Base-by-base conservation (phyloP, 2,329 filamentous ascomycete species). In the Lachnum nothofagi region DNA sequence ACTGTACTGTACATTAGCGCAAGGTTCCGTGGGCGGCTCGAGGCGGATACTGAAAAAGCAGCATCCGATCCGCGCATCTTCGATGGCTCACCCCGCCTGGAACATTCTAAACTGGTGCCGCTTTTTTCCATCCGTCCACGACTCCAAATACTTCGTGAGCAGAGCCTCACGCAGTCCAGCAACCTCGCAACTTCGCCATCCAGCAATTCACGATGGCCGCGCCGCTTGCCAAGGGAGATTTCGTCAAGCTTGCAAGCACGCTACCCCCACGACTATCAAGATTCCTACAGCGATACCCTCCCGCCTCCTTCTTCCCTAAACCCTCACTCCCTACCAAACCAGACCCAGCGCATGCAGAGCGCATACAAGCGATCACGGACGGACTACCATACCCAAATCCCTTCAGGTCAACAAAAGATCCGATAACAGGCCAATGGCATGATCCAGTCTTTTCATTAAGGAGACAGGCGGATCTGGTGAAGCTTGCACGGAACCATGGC, bases 281-380 rank as follows among this genome's bases (percentile, higher is more conserved):
- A 63, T 96, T 98, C 78, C 86, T 98, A 70, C 85, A 86, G 49
- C 86, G 87, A 57, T 96, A 91, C 68, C 93, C 93, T 35, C 90
- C 91, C 41, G 78, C 72, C 44, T 68, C 78, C 59, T 77, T 84
- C 63, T 71, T 80, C 52, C 68, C 77, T 7, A 44, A 65, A 42
- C 48, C 59, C 52, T 49, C 65, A 20, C 46, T 62, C 43, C 38
- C 53, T 31, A 44, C 60, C n/a, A 43, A 42, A 24, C 33, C 51
- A 37, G 51, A 6, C 6, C 25, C 6, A 27, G 25, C 38, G 65
- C 66, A 29, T 68, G 67, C 16, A 67, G 70, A 40, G 69, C 69
- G 52, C 68, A 69, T 2, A 62, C 69, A 16, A 65, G 70, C 44
- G 55, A 33, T 19, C 27, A 33, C 17, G 16, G 35, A 52, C 48